Evolutionary conservation across 2,329 filamentous ascomycete genomes (phyloP).

Genomic region (Venturia carpophila): DNA sequence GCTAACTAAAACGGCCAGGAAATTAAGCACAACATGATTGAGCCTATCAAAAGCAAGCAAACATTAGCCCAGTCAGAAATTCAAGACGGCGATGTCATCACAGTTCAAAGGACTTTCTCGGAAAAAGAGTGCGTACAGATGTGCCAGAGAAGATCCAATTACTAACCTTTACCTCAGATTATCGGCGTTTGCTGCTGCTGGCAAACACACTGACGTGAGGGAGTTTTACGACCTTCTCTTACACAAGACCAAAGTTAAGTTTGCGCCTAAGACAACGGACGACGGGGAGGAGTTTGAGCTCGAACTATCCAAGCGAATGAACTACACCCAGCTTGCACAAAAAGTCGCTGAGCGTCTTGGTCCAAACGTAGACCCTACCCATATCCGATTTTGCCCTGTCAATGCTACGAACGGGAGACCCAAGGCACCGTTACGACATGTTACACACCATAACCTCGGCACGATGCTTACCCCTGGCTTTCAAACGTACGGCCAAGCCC

Average conservation of each 20-base stretch:
- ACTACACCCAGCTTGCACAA: conserved; percentile 77
- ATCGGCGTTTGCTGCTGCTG: conserved; percentile 28
- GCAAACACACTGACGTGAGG: conserved; percentile 58
- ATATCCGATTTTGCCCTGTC: conserved; percentile 86
- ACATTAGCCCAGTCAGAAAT: conserved; percentile 86
- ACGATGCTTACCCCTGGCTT: conserved; percentile 72
- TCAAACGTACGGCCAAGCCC: conserved; percentile 58
- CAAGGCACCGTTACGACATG: conserved; percentile 70
- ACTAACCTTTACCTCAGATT: background rate
- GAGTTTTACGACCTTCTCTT: conserved; percentile 91
- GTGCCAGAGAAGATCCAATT: background rate
- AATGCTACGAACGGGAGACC: conserved; percentile 69
- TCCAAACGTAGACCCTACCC: conserved; percentile 63
- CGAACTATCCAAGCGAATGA: conserved; percentile 77
- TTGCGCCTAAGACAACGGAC: conserved; percentile 55
- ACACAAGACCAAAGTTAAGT: conserved; percentile 71
- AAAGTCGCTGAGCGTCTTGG: conserved; percentile 69
- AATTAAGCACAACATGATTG: conserved; percentile 97
- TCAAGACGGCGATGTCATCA: conserved; percentile 94
- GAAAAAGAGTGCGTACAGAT: conserved; percentile 36
- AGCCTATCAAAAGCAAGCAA: conserved; percentile 83
- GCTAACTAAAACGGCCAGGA: conserved; percentile 45
- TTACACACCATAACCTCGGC: conserved; percentile 59
- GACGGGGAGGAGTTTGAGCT: conserved; percentile 62
- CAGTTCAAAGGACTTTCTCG: conserved; percentile 65